Conservation (phyloP, 495 filamentous ascomycete species). For the Physcia stellaris region DNA sequence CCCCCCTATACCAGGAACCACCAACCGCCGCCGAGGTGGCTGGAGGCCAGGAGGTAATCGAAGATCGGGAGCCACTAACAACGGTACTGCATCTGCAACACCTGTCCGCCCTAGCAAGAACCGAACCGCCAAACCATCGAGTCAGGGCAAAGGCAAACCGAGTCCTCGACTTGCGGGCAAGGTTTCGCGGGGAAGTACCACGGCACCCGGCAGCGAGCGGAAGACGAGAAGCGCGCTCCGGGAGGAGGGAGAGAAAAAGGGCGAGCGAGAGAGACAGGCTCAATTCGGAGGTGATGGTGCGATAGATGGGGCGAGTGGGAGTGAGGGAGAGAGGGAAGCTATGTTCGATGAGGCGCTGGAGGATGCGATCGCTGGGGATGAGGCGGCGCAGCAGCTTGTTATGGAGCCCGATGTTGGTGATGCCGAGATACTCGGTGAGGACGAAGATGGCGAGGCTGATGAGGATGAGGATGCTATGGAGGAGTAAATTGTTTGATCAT, state of each 20-base stretch:
- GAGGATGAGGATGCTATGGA: too few relatives aligned
- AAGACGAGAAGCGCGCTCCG: conserved; percentile 1
- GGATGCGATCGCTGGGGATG: conserved; percentile 8
- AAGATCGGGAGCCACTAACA: conserved; percentile 5
- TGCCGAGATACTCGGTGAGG: conserved; percentile 7
- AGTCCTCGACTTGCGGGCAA: conserved; percentile 1
- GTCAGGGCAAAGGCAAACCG: neutral
- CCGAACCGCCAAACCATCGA: neutral
- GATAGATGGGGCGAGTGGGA: too few relatives aligned
- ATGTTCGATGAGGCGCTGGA: conserved; percentile 2
- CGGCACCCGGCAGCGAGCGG: conserved; percentile 2
- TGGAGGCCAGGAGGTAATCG: conserved; percentile 14
- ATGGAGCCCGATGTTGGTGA: conserved; percentile 7
- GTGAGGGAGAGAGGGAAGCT: neutral
- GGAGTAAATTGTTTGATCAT: too few relatives aligned
- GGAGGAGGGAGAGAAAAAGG: conserved; percentile 1
- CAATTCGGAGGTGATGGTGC: conserved; percentile 8
- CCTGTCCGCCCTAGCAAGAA: conserved; percentile 4
- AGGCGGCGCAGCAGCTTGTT: conserved; percentile 8
- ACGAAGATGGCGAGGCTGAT: conserved; percentile 8
- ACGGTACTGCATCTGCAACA: conserved; percentile 7
- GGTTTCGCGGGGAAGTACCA: conserved; percentile 6
- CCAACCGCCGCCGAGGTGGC: conserved; percentile 11
- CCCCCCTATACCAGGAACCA: conserved; percentile 18
- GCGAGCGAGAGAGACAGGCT: conserved; percentile 7